Base-by-base conservation (phyloP, 2,329 filamentous ascomycete species). In the Fusarium newnesense region DNA sequence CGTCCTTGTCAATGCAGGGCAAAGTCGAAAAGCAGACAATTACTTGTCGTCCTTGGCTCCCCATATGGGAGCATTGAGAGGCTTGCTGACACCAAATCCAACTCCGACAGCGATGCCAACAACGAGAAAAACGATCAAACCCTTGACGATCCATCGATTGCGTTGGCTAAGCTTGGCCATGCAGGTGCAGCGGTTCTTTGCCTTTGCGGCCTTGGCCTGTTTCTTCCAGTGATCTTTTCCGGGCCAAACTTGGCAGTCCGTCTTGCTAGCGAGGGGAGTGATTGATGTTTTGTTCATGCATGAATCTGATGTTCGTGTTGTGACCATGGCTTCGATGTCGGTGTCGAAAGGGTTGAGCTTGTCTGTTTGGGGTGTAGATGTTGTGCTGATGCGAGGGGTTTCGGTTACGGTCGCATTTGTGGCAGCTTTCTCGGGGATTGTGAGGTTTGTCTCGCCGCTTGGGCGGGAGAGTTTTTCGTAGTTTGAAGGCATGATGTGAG, bases 61-160 rank as follows among this genome's bases (percentile, higher is more conserved):
- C 89, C 89, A 91, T 72, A 91, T 88, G 21, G 85, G 84, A n/a
- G 89, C 89, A 18, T 87, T 86, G 3, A 91, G 82, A 6, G 88
- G 85, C 79, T 89, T 91, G 84, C 88, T 90, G 73, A 91, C 84
- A 54, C 89, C 89, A 50, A 91, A 84, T 28, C 89, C 89, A 28
- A 91, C 81, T 47, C 84, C 87, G 15, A 90, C 84, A 19, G 86
- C 88, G 57, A 87, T 79, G 56, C 87, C 87, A 9, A 90, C 77
- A 26, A 90, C 82, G 32, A 90, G 78, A 9, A 89, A 70, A 6
- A 83, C 83, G 53, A 90, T 85, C 47, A 86, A 73, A 18, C 67
- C 67, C 39, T 66, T 70, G 53, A 66, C 66, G n/a, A 91, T 80
- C 81, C 90, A 90, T 42, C 85, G 85, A 72, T 87, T 89, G 53